These are phyloP conservation scores for Helotiales sp. DNA, from an alignment of 2,329 filamentous ascomycete genomes.

Conservation along the genomic window DNA sequence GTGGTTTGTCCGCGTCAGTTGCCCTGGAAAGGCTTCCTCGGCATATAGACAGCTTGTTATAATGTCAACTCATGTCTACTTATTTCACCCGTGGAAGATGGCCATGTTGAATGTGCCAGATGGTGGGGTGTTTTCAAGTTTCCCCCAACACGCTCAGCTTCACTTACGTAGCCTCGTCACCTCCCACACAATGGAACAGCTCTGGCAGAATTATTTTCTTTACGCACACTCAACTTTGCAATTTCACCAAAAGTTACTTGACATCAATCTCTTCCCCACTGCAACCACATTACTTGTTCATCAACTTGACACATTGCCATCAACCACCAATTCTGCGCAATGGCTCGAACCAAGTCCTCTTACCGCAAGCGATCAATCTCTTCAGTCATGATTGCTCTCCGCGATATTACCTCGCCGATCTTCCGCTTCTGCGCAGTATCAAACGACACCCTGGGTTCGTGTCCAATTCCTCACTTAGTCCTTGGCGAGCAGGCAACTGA, in stretches of 20 bases:
- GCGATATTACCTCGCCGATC: not conserved
- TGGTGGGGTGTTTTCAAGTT: no score
- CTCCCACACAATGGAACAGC: not conserved
- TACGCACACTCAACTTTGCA: no score
- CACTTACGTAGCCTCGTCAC: no score
- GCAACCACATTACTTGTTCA: not conserved
- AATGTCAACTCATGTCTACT: no score
- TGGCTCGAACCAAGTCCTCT: not conserved
- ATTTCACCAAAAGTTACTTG: no score
- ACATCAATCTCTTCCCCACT: not conserved
- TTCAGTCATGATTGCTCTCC: not conserved
- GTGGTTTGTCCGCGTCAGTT: no score
- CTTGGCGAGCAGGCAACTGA: not conserved
- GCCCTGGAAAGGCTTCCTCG: no score
- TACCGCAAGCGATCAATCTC: not conserved
- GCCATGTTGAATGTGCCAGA: no score
- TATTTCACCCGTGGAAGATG: no score
- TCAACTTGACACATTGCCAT: not conserved
- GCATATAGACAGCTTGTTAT: no score
- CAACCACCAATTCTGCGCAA: not conserved
- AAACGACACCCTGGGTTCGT: not conserved
- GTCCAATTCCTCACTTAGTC: not conserved
- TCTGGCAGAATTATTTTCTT: not conserved
- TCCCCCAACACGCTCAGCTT: no score
- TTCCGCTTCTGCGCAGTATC: not conserved